Conservation (phyloP, 148 eudicot genomes). For the Bassia scoparia region DNA sequence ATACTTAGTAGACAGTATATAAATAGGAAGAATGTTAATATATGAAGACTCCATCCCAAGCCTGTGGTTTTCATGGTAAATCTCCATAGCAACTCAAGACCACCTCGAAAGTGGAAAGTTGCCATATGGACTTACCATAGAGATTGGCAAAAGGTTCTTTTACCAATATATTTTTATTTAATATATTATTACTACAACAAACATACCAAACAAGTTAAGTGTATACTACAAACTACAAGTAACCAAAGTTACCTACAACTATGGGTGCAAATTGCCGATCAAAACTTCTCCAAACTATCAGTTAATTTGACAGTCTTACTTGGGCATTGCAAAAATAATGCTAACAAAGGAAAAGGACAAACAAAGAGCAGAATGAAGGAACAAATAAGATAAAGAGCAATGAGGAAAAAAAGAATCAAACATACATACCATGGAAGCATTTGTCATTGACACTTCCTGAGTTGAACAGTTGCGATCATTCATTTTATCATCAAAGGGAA, state of each 20-base stretch:
- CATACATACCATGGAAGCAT: slow-evolving; percentile 71
- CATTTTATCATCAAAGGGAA: slow-evolving; percentile 64
- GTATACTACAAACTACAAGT: not conserved
- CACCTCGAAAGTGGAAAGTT: too few species aligned
- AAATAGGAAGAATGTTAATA: too few species aligned
- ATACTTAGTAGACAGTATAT: too few species aligned
- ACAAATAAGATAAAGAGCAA: not conserved
- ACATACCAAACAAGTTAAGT: not conserved
- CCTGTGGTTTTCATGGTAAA: too few species aligned
- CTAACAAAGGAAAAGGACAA: not conserved
- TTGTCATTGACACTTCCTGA: slow-evolving; percentile 57
- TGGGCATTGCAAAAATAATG: not conserved
- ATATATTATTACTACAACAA: too few species aligned
- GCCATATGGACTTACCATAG: not conserved
- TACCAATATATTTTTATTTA: too few species aligned
- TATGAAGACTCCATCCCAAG: too few species aligned
- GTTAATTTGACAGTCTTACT: not conserved
- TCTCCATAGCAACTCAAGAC: too few species aligned
- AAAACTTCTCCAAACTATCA: not conserved
- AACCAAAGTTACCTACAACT: not conserved
- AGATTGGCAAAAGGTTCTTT: not conserved
- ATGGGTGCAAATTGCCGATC: not conserved
- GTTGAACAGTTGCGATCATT: slow-evolving; percentile 63
- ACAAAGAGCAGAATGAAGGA: not conserved
- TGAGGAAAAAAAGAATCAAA: not conserved